Evolutionary conservation across 225 moss, liverwort and hornwort genomes (phyloP).

Genomic region (Thuidium tamariscinum): DNA sequence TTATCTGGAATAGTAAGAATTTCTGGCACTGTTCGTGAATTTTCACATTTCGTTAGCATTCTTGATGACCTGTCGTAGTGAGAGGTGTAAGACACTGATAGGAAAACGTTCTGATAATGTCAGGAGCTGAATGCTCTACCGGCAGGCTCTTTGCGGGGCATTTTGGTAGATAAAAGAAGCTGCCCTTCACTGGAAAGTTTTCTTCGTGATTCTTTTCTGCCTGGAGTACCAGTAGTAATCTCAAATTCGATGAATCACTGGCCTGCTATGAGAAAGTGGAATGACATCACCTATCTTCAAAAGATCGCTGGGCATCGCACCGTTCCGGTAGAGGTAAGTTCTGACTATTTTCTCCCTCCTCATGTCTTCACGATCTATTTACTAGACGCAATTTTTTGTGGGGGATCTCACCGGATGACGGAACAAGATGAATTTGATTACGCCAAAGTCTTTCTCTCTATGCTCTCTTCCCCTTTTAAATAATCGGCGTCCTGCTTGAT

Average conservation of each 20-base stretch:
- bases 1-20: not conserved
- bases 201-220: constrained; percentile 52
- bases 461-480: not conserved
- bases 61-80: not conserved
- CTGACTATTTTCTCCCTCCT: not conserved
- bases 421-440: not conserved
- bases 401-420: not conserved
- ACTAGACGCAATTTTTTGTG: not conserved
- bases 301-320: constrained; percentile 75
- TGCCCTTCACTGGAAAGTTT: constrained; percentile 73
- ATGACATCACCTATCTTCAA: constrained; percentile 50
- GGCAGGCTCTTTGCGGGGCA: constrained; percentile 34
- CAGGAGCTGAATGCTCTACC: constrained; percentile 54
- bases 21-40: not conserved
- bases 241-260: constrained; percentile 64
- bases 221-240: constrained; percentile 51
- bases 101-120: constrained; percentile 7
- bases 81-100: not conserved
- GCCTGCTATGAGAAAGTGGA: constrained; percentile 87
- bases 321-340: constrained; percentile 75
- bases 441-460: not conserved
- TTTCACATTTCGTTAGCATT: not conserved
- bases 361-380: not conserved
- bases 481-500: not conserved
- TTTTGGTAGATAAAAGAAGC: constrained; percentile 33